Percentiles rank a stretch among this genome's conserved stretches.
These are phyloP conservation scores for Backusella tuberculispora DNA, from an alignment of 192 early-diverging fungal genomes.

Conservation along the genomic window DNA sequence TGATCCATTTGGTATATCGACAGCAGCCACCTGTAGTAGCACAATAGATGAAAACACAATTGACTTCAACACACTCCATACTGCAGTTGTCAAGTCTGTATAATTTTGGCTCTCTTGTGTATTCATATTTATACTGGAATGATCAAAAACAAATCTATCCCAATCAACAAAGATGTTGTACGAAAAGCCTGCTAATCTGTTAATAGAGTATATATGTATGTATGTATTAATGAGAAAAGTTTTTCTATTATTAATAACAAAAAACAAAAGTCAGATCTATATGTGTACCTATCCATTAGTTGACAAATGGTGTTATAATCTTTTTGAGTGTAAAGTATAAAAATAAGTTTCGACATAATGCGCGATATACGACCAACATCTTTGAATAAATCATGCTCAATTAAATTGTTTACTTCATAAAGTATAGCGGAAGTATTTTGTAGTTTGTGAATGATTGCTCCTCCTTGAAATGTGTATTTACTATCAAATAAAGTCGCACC, in stretches of 20 bases:
- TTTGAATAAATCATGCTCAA: slow-evolving; percentile 26
- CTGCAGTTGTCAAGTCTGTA: neutral
- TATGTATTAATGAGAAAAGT: too few species aligned
- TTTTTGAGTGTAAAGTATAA: neutral
- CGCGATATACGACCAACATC: slow-evolving; percentile 38
- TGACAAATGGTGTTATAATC: neutral
- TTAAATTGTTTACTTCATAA: neutral
- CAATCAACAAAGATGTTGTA: slow-evolving; percentile 31
- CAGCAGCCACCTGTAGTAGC: slow-evolving; percentile 44
- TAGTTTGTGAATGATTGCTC: slow-evolving; percentile 10
- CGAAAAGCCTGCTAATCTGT: neutral
- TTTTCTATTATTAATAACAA: too few species aligned
- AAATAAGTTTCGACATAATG: slow-evolving; percentile 24
- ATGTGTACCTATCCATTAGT: neutral
- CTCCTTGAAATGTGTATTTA: slow-evolving; percentile 27
- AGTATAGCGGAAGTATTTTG: neutral
- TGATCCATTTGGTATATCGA: slow-evolving; percentile 11
- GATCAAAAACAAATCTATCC: slow-evolving; percentile 17
- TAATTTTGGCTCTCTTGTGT: neutral
- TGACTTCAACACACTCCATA: slow-evolving; percentile 51
- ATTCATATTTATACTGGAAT: neutral
- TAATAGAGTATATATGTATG: neutral
- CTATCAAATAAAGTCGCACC: slow-evolving; percentile 20
- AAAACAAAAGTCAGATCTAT: neutral
- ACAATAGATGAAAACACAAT: slow-evolving; percentile 53